Base-by-base conservation (phyloP, 1,284 basidiomycete species). In the Rhodotorula sp. region DNA sequence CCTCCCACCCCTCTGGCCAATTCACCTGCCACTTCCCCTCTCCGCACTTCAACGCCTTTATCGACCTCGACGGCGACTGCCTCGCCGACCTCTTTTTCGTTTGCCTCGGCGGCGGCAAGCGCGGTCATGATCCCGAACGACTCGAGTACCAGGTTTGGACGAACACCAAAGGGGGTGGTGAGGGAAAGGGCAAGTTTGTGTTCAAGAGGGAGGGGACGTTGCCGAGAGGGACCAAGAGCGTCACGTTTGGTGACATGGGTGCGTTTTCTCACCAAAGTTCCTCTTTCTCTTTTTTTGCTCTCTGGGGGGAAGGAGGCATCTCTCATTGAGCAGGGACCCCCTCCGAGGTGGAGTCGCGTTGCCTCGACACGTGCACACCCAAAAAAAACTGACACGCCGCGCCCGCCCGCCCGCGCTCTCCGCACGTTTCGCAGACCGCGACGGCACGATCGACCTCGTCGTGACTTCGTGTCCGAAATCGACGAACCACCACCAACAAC, bases 21-120 rank as follows among this genome's bases (percentile, higher is more conserved):
- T 77, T 74, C 68, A 48, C 58, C 23, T 99, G 97, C 82, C 86
- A 84, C 20, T 81, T 96, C 18, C 87, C 91, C 4, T 88, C 90
- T 76, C 94, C 95, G 1, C 97, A 99, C 81, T 94, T 91, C 80
- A 97, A 94, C 80, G 93, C 94, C 0, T 91, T 93, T n/a, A 86
- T 98, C 23, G 96, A 99, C 80, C 83, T 99, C 62, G 89, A 99
- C 76, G 96, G 96, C 20, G 96, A 99, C 81, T 99, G 97, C 81
- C 85, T 97, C 10, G 93, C 93, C 89, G 96, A 99, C 78, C 83
- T 99, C 6, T 96, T 99, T 79, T 85, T 99, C 15, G 88, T 93
- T 23, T 99, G 97, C 81, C 86, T 90, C 71, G 85, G 89, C 23
- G 81, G 83, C 57, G 73, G 74, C 34, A 34, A 8, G 5, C 34